Evolutionary conservation across 176 grass and related monocot genomes (phyloP).

Genomic region (Hordeum vulgare): MorexV3_pseudomolecules_assembly NC_058518.1:475145529-475146028

Average conservation of each 20-base stretch:
- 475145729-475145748: conserved; percentile 61
- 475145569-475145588: conserved; percentile 75
- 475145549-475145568: conserved; percentile 86
- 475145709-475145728: conserved; percentile 49
- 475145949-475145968: conserved; percentile 64
- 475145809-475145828: conserved; percentile 73
- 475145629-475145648: not conserved
- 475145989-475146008: conserved; percentile 52
- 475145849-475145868: conserved; percentile 5
- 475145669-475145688: conserved; percentile 60
- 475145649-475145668: conserved; percentile 36
- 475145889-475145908: not conserved
- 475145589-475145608: conserved; percentile 37
- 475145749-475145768: conserved; percentile 75
- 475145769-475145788: conserved; percentile 67
- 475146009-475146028: conserved; percentile 91
- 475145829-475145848: conserved; percentile 48
- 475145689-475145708: conserved; percentile 42
- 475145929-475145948: conserved; percentile 65
- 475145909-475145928: conserved; percentile 53
- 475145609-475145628: conserved; percentile 5
- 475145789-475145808: conserved; percentile 63
- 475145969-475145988: conserved; percentile 72
- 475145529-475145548: conserved; percentile 78
- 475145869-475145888: not conserved